Percentiles rank a stretch among this genome's conserved stretches.
phyloP scores from a whole-genome alignment of 371 early-diverging fungal genomes.

The Mycotypha africana region DNA sequence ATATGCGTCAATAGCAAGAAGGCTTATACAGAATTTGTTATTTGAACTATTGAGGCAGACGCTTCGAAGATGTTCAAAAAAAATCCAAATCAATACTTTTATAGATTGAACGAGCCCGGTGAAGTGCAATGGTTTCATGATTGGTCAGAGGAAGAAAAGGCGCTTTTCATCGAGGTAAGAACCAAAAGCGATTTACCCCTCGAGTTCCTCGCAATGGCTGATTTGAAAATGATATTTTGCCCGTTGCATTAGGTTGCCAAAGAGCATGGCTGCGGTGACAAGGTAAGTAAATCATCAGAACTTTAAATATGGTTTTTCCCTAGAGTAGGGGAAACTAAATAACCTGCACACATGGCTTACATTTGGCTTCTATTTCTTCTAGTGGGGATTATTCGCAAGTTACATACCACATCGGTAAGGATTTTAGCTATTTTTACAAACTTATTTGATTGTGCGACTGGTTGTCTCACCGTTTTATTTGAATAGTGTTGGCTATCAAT shows the following conservation, averaged over 20 bases:
- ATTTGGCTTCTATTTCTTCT: neutral
- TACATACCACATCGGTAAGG: constrained; percentile 65
- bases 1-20: too few relatives aligned
- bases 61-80: constrained; percentile 65
- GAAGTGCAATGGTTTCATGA: constrained; percentile 72
- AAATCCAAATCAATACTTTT: constrained; percentile 72
- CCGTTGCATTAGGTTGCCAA: constrained; percentile 38
- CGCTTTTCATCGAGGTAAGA: constrained; percentile 48
- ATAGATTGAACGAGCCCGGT: constrained; percentile 69
- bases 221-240: constrained; percentile 1
- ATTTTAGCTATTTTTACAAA: neutral
- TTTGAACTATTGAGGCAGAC: constrained; percentile 20
- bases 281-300: constrained; percentile 26
- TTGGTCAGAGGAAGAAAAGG: constrained; percentile 63
- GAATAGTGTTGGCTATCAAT: constrained; percentile 63
- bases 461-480: neutral
- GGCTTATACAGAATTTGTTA: neutral
- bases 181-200: too few relatives aligned
- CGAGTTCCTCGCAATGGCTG: constrained; percentile 1
- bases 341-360: neutral
- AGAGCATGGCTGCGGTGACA: constrained; percentile 57
- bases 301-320: too few relatives aligned
- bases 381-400: constrained; percentile 72
- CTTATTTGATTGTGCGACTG: neutral
- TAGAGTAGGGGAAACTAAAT: too few relatives aligned